Conservation (phyloP, 495 filamentous ascomycete genomes). For the Neurospora pannonica region DNA sequence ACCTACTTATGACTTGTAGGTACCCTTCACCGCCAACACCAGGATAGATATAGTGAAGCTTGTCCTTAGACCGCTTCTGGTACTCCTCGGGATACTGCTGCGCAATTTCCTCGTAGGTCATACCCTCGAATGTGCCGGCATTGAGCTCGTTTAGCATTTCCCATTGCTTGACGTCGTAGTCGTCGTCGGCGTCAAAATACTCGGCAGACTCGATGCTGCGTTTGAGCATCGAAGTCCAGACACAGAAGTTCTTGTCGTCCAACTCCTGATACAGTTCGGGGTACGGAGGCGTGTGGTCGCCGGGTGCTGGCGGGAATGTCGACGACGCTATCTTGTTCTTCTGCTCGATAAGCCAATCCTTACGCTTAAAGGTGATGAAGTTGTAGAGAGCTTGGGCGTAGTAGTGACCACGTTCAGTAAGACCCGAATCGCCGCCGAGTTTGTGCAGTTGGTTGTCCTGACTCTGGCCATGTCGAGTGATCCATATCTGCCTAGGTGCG, state of each 20-base stretch:
- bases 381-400: slow-evolving; percentile 65
- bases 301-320: slow-evolving; percentile 72
- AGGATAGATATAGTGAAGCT: slow-evolving; percentile 88
- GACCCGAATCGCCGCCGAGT: slow-evolving; percentile 75
- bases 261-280: slow-evolving; percentile 62
- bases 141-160: slow-evolving; percentile 96
- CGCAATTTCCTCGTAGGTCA: slow-evolving; percentile 88
- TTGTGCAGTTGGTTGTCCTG: slow-evolving; percentile 68
- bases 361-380: slow-evolving; percentile 67
- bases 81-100: slow-evolving; percentile 68
- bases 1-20: slow-evolving; percentile 89
- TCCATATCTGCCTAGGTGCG: slow-evolving; percentile 92
- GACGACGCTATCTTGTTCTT: slow-evolving; percentile 58
- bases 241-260: slow-evolving; percentile 81
- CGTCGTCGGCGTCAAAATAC: slow-evolving; percentile 84
- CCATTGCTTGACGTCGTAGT: slow-evolving; percentile 95
- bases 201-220: slow-evolving; percentile 76
- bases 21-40: slow-evolving; percentile 94
- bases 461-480: slow-evolving; percentile 87
- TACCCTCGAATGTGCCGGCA: slow-evolving; percentile 81
- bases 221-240: slow-evolving; percentile 96
- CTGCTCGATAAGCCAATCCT: slow-evolving; percentile 69
- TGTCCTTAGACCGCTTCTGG: slow-evolving; percentile 61
- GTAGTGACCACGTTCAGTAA: slow-evolving; percentile 61
- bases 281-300: slow-evolving; percentile 90